Percentiles rank a stretch among this genome's conserved stretches.
These are phyloP conservation scores for Clitoria ternatea DNA, from an alignment of 306 rosid species.

Conservation along the genomic window DNA sequence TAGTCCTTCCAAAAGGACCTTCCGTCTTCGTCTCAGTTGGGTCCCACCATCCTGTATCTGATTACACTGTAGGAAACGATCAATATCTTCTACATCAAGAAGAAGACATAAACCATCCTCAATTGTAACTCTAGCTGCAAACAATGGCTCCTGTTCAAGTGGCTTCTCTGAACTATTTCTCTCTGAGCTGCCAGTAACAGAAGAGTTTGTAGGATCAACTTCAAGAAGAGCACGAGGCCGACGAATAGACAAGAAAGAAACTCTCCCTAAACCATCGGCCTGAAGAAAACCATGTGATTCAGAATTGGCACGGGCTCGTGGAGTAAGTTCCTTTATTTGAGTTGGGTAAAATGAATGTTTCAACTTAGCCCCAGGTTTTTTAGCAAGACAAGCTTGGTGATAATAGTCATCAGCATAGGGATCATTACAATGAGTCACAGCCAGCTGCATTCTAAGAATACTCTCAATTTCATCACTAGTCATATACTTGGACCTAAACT, in stretches of 20 bases:
- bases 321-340: constrained; percentile 43
- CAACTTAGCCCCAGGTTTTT: constrained; percentile 35
- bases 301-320: constrained; percentile 37
- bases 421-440: constrained; percentile 44
- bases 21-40: constrained; percentile 47
- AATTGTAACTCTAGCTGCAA: constrained; percentile 53
- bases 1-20: constrained; percentile 49
- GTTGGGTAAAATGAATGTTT: constrained; percentile 48
- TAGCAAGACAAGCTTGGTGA: constrained; percentile 50
- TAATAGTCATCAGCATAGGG: constrained; percentile 50
- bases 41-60: constrained; percentile 49
- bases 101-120: constrained; percentile 55
- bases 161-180: constrained; percentile 41
- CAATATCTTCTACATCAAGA: constrained; percentile 57
- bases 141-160: constrained; percentile 52
- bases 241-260: constrained; percentile 43
- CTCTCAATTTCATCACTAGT: constrained; percentile 56
- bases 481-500: constrained; percentile 57
- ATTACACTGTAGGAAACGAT: constrained; percentile 40
- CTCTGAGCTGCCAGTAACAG: constrained; percentile 36
- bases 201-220: constrained; percentile 41
- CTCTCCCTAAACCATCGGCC: constrained; percentile 47
- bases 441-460: constrained; percentile 54
- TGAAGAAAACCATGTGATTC: constrained; percentile 40
- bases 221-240: constrained; percentile 54